A percentile compares a stretch with the other conserved stretches of the same genome.
Conservation (phyloP, 139 green algal species). For the Monoraphidium neglectum region DNA sequence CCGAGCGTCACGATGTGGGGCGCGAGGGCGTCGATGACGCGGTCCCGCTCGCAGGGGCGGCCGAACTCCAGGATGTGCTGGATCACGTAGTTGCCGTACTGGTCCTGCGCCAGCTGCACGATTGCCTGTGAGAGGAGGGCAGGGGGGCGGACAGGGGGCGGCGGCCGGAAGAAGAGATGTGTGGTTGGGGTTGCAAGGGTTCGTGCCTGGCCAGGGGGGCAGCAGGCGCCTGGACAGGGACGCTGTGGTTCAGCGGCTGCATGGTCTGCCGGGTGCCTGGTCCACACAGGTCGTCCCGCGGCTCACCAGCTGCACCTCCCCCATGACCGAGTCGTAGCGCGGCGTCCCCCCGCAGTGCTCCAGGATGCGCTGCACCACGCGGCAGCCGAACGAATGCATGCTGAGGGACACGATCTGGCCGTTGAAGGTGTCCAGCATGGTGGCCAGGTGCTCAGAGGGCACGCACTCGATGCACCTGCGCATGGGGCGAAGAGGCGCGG, state of each 20-base stretch:
- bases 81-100: conserved; percentile 97
- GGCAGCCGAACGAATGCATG: conserved; percentile 91
- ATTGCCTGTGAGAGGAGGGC: conserved; percentile 25
- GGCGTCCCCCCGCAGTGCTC: conserved; percentile 75
- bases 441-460: conserved; percentile 56
- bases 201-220: too few species aligned
- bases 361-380: conserved; percentile 93
- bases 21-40: conserved; percentile 57
- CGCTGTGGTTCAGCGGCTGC: too few species aligned
- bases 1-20: conserved; percentile 65
- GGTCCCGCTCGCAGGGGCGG: conserved; percentile 33
- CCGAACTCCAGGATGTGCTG: conserved; percentile 80
- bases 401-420: conserved; percentile 73
- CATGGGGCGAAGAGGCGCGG: neutral
- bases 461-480: conserved; percentile 81
- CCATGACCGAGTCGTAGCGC: conserved; percentile 39
- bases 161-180: too few species aligned
- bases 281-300: too few species aligned
- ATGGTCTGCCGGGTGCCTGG: neutral
- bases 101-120: conserved; percentile 72
- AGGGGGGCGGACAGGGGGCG: neutral
- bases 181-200: too few species aligned
- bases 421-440: conserved; percentile 74
- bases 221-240: too few species aligned
- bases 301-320: conserved; percentile 34